Base-by-base conservation (phyloP, 768 basidiomycete species). In the Mrakia frigida region DNA sequence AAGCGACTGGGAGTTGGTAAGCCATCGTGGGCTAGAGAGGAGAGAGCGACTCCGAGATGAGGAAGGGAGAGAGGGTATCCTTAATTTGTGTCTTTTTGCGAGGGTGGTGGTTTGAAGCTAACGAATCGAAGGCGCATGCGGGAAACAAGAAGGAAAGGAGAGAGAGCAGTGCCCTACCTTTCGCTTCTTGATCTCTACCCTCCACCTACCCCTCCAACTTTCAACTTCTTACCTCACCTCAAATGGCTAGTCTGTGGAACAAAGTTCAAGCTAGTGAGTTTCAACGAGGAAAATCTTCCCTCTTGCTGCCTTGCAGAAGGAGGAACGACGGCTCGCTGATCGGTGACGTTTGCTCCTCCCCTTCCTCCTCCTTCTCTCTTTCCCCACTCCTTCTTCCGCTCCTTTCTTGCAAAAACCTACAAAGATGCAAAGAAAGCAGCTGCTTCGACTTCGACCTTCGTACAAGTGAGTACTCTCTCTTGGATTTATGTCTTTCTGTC, bases 401-500 rank as follows among this genome's bases (percentile, higher is more conserved):
- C 46, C n/a, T n/a, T n/a, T n/a, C n/a, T n/a, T n/a, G n/a, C n/a
- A n/a, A n/a, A n/a, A n/a, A n/a, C n/a, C n/a, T n/a, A n/a, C n/a
- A n/a, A 87, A 76, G 91, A 91, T 9, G 93, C 93, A 0, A 88
- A 89, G 83, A 92, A 92, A 82, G 93, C 92, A 1, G 89, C 90
- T 35, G 84, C 90, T 0, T 92, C 94, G 80, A 93, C 93, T 0
- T 87, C 90, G 0, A 88, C 91, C 0, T 90, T 94, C 79, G 85
- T 89, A 14, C 89, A 88, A 77, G 87, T 89, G 25, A 88, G 90
- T 79, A 87, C 88, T 3, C 87, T 85, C 69, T 90, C 92, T 10
- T 41, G 60, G 5, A 25, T n/a, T 23, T 25, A 60, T 70, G n/a
- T n/a, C n/a, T n/a, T n/a, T n/a, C n/a, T n/a, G n/a, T n/a, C n/a